Evolutionary conservation across 1,284 basidiomycete species (phyloP), one percentile per base, ranked within the genome.

Genomic region (Psilocybe mexicana): DNA sequence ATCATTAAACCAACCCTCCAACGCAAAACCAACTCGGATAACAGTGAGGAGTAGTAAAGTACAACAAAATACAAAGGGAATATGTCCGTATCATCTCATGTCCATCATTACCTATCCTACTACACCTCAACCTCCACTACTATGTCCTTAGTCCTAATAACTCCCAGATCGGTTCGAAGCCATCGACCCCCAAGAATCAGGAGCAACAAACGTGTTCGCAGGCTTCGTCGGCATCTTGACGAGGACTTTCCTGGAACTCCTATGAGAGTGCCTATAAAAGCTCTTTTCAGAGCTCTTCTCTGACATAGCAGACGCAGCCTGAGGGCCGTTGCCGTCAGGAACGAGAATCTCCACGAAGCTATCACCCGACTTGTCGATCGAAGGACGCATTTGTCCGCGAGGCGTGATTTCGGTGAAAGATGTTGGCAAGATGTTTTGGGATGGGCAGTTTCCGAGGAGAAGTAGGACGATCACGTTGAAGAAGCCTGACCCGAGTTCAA

Each of bases 151-250:
- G n/a, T 47, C 4, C 53, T 38, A 52, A 46, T 58, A 58, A 10
- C 10, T 40, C 33, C 43, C 51, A 11, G 57, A 54, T 23, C 30
- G 4, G 8, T 33, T 54, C 11, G 57, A 25, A 2, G 59, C 52
- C 10, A 52, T 36, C 2, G 62, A 61, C n/a, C 59, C 59, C 62
- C 62, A 63, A 11, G 62, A 59, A 8, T 59, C 59, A 10, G 62
- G 62, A 14, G 62, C 55, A 2, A 61, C 54, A 42, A 55, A 63
- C 14, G 59, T 63, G 26, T 59, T 57, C 10, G 49, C 51, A 5
- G 62, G 62, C 42, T 44, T 48, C 2, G 35, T 53, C 2, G 62
- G 62, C 25, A 63, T 55, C 30, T 57, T 45, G 10, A 63, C 57
- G 2, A 55, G 35, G 7, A 55, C 42, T 5, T 14, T 42, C 10